These are phyloP conservation scores for Ormosia emarginata DNA, from an alignment of 306 rosid genomes.

Conservation along the genomic window DNA sequence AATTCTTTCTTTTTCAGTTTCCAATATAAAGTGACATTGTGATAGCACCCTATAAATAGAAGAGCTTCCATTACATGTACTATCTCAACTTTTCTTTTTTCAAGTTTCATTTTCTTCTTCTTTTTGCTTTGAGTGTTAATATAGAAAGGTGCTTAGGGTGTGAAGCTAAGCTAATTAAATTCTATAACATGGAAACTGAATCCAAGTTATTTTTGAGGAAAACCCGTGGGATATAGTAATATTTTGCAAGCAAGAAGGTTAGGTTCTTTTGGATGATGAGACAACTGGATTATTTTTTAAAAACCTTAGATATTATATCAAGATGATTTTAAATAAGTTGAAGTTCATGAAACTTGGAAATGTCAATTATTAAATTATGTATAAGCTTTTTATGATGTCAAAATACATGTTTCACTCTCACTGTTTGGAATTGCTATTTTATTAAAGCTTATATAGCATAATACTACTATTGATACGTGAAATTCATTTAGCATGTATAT, in stretches of 20 bases:
- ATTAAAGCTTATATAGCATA: background rate
- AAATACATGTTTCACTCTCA: background rate
- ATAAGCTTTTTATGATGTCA: background rate
- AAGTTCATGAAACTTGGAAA: background rate
- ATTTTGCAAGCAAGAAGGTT: conserved; percentile 83
- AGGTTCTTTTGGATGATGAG: conserved; percentile 97
- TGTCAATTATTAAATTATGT: background rate
- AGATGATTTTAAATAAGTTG: background rate
- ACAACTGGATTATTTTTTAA: conserved; percentile 28
- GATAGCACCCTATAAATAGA: too few relatives aligned
- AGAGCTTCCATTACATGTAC: too few relatives aligned
- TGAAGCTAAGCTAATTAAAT: background rate
- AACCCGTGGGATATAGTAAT: conserved; percentile 75
- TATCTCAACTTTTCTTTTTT: too few relatives aligned
- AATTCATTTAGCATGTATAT: conserved; percentile 56
- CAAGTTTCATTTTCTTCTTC: too few relatives aligned
- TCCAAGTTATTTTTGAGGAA: conserved; percentile 45
- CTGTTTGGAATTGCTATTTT: background rate
- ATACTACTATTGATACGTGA: background rate
- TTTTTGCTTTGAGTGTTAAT: background rate
- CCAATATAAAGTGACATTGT: too few relatives aligned
- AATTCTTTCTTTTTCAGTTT: too few relatives aligned
- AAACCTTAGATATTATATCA: background rate
- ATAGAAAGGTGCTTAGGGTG: background rate
- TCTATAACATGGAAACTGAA: background rate